Evolutionary conservation across 768 basidiomycete genomes (phyloP).

Genomic region (Pleurotus platypus): DNA sequence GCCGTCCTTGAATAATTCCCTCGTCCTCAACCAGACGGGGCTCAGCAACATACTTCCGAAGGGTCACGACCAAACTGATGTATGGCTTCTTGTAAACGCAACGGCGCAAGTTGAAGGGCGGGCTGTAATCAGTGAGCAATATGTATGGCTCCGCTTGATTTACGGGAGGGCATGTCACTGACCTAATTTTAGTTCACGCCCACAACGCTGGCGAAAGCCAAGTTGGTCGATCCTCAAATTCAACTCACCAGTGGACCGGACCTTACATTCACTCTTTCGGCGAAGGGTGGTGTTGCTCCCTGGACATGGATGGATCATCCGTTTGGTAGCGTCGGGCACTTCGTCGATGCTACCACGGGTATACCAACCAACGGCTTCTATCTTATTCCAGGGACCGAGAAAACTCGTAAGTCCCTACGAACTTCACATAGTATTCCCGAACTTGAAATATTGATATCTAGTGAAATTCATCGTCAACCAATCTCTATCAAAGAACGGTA

Average conservation of each 20-base stretch:
- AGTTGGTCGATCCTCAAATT: constrained; percentile 50
- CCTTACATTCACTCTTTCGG: constrained; percentile 49
- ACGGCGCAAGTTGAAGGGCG: constrained; percentile 38
- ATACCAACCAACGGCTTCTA: constrained; percentile 50
- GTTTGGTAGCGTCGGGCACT: constrained; percentile 47
- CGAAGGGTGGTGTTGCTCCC: constrained; percentile 47
- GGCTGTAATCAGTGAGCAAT: constrained; percentile 47
- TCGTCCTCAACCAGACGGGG: constrained; percentile 36
- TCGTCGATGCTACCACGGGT: constrained; percentile 39
- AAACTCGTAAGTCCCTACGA: constrained; percentile 36
- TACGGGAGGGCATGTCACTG: too few species aligned
- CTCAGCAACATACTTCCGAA: constrained; percentile 41
- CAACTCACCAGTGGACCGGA: constrained; percentile 24
- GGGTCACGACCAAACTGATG: constrained; percentile 35
- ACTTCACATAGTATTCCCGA: too few species aligned
- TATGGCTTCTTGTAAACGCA: constrained; percentile 49
- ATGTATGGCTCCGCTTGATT: constrained; percentile 27
- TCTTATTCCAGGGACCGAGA: constrained; percentile 49
- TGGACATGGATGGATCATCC: constrained; percentile 65
- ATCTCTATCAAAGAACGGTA: not conserved
- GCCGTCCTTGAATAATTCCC: constrained; percentile 47
- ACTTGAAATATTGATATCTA: not conserved
- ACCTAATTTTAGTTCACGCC: constrained; percentile 43
- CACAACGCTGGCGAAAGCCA: constrained; percentile 38
- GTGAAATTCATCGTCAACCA: not conserved